Conservation (phyloP, 2,329 filamentous ascomycete genomes). For the Aspergillus thermomutatus region DNA sequence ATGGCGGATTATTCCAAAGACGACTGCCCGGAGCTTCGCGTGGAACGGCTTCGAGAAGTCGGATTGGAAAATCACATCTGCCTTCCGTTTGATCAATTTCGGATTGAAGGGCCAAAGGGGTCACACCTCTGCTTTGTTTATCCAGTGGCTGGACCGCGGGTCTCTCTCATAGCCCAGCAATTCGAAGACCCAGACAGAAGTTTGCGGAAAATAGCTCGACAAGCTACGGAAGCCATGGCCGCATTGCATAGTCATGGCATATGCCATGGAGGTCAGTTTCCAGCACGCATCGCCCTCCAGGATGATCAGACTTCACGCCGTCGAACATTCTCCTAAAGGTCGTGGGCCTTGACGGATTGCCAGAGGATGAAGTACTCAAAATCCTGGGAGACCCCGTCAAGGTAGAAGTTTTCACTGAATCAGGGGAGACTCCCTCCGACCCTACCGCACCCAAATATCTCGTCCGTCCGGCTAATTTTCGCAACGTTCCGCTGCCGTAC, state of each 20-base stretch:
- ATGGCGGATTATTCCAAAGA: not conserved
- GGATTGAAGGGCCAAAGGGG: not conserved
- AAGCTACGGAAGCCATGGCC: not conserved
- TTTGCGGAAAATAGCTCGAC: not conserved
- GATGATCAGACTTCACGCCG: not conserved
- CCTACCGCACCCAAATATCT: not conserved
- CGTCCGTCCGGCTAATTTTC: not conserved
- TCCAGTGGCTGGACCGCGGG: not conserved
- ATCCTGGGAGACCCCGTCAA: not conserved
- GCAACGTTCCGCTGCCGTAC: not conserved
- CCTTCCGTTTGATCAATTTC: not conserved
- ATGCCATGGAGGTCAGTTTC: not conserved
- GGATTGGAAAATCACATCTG: not conserved
- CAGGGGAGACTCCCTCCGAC: not conserved
- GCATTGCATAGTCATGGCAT: not conserved
- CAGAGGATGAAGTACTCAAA: not conserved
- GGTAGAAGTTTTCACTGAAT: not conserved
- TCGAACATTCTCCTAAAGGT: constrained; percentile 2
- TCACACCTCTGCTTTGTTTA: not conserved
- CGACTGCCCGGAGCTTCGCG: not conserved
- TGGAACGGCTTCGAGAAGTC: not conserved
- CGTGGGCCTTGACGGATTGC: not conserved
- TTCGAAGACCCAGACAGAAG: not conserved
- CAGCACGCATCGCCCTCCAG: too few species aligned
- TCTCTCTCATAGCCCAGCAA: not conserved